These are phyloP conservation scores for Acanthamoeba lenticulata DNA, from an alignment of 208 protist species.

Conservation along the genomic window DNA sequence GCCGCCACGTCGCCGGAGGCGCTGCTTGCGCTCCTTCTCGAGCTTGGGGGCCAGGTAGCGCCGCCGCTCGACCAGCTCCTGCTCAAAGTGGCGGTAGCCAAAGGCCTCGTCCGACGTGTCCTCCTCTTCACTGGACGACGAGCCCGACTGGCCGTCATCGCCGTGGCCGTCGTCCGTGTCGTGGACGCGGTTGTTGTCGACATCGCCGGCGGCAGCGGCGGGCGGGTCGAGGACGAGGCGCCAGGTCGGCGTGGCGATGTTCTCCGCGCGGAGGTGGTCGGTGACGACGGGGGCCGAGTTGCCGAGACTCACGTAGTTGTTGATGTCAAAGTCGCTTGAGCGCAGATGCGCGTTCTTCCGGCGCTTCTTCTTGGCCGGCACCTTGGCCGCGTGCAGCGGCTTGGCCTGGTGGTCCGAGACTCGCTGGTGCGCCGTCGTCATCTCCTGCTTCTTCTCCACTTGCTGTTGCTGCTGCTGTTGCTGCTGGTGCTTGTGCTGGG, in stretches of 20 bases:
- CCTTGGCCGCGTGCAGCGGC: not conserved
- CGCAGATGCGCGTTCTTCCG: not conserved
- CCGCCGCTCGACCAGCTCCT: not conserved
- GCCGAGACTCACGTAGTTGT: constrained; percentile 19
- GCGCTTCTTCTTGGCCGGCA: not conserved
- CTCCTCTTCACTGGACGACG: not conserved
- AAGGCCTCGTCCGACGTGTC: not conserved
- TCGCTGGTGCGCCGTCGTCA: no score
- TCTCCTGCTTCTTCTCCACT: not conserved
- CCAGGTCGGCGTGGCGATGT: constrained; percentile 3
- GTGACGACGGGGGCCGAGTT: not conserved
- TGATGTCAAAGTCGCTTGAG: constrained; percentile 2
- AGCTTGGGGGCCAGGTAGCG: constrained; percentile 6
- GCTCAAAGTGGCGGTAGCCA: not conserved
- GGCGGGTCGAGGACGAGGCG: not conserved
- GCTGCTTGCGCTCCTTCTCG: not conserved
- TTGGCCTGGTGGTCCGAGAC: no score
- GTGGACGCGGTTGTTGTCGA: no score
- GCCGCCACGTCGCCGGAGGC: not conserved
- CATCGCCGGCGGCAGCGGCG: not conserved
- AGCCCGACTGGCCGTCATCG: no score
- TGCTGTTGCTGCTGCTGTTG: not conserved
- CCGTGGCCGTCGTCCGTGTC: no score
- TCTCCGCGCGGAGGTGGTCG: not conserved
- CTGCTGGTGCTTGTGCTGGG: not conserved